Evolutionary conservation across 257 asterid genomes (phyloP), one percentile per base, ranked within the genome.

Genomic region (Capsicum pubescens): DNA sequence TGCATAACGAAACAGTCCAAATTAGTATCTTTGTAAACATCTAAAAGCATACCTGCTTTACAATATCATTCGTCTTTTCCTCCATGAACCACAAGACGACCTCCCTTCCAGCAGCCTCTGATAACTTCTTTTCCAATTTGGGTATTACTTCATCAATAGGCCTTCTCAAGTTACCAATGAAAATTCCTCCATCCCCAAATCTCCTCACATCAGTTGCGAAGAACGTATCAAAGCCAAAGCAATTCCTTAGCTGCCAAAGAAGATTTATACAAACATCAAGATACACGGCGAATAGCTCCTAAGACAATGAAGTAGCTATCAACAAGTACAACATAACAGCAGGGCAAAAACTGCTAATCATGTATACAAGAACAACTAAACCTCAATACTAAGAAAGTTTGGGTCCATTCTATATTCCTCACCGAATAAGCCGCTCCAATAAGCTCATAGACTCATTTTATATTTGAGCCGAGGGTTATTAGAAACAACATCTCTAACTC

Each of bases 21-120:
- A 52, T 26, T 74, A 39, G 44, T 39, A 52, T 52, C 48, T 52
- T 50, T 71, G 52, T 26, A 26, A 52, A 76, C 48, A 76, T 52
- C 21, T 76, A 76, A 42, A 42, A 55, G 16, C 19, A 3, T 90
- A 95, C 99, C 97, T 95, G 99, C 68, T 94, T 95, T 19, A 91
- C 91, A 32, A 95, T 92, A 9, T 94, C 98, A 86, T 92, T 60
- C 57, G 91, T 82, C 63, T 90, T 89, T 91, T 95, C 99, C 92
- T 95, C 97, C 97, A 94, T 95, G 79, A 95, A 90, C 98, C 99
- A 95, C 69, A 95, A 87, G 58, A 94, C 92, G 78, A 95, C 99
- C 16, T 95, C 99, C 82, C 95, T 92, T 84, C 93, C 99, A 39
- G 98, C 98, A 74, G 98, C 97, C 81, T 93, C 97, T 4, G 98